Evolutionary conservation across 305 asterid species (phyloP), one percentile per base, ranked within the genome.

Genomic region (Rubia balearica): DNA sequence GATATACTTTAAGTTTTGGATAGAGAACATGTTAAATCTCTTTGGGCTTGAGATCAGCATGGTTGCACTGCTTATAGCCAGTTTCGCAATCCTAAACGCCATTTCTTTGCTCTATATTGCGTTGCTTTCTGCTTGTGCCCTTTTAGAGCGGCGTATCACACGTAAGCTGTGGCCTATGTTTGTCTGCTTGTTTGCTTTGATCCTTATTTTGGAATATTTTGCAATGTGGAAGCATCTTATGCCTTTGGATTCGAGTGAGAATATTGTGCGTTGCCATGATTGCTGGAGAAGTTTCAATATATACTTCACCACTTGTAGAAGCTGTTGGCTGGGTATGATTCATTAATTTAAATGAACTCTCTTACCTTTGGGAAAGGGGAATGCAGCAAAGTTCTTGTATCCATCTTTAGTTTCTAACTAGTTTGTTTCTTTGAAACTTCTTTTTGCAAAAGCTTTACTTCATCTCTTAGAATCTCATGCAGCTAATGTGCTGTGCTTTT

Each of bases 41-140:
- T 92, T 92, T 73, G 99, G 99, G 75, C 98, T 95, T 74, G 98
- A 95, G 92, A 92, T 95, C 81, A 90, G 86, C 79, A 95, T 95
- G 99, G 76, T 90, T 24, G 92, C 87, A 45, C 82, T 95, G 72
- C 86, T 95, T 65, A 83, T 95, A 71, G 89, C 99, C 75, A 95
- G 99, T 84, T 95, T 95, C 78, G 98, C 97, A 59, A 78, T 92
- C 82, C 81, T 95, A 42, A 95, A 95, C 79, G 94, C 89, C 40
- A 63, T 90, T 81, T 95, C 99, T 48, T 75, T 95, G 79, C 78
- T 92, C 69, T 95, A 90, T 68, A 84, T 95, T 75, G 96, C 84
- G 21, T 86, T 86, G 81, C 90, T 95, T 48, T 96, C 95, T 72
- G 89, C 94, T 70, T 95, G 99, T 81, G 87, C 90, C 75, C 85